Base-by-base conservation (phyloP, 805 yeast species). In the Saturnispora sanitii region DNA sequence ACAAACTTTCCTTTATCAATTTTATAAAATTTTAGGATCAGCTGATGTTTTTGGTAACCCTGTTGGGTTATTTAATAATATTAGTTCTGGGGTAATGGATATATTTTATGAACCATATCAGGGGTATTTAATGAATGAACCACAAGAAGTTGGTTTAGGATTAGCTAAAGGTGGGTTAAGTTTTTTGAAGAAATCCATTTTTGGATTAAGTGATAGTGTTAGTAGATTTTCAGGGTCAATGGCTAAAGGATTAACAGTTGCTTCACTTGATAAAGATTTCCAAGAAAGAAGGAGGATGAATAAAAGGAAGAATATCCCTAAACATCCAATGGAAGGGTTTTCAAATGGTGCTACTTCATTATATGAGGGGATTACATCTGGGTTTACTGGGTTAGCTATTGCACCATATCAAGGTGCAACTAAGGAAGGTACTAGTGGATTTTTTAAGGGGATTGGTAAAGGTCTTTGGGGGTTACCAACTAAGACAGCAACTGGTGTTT, bases 11-110 rank as follows among this genome's bases (percentile, higher is more conserved):
- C 71, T 92, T 44, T 87, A 84, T 55, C 98, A 92, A 60, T 66
- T 92, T 26, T 94, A 92, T 62, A 87, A 86, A 58, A 79, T 92
- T 33, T 65, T 94, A 26, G 99, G 99, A 0, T 86, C 96, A 16
- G 98, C 97, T 0, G 98, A 94, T 61, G 76, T 92, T 49, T 64
- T 92, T 37, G 99, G 98, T 18, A 92, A 94, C 50, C 99, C 99
- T 0, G 97, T 94, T 22, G 98, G 98, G 1, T 65, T 92, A 46
- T 92, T 92, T 66, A 92, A 85, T 57, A 88, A 87, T 50, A 67
- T 92, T 43, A 79, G 95, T 43, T 86, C 96, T 0, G 99, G 99
- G 39, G 92, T 92, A 9, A 73, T 87, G 75, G 99, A 92, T 59
- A 82, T 92, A 16, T 92, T 92, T 58, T 92, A 92, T 56, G 97